phyloP scores from a whole-genome alignment of 257 asterid species.

The Solanum appendiculatum region DNA sequence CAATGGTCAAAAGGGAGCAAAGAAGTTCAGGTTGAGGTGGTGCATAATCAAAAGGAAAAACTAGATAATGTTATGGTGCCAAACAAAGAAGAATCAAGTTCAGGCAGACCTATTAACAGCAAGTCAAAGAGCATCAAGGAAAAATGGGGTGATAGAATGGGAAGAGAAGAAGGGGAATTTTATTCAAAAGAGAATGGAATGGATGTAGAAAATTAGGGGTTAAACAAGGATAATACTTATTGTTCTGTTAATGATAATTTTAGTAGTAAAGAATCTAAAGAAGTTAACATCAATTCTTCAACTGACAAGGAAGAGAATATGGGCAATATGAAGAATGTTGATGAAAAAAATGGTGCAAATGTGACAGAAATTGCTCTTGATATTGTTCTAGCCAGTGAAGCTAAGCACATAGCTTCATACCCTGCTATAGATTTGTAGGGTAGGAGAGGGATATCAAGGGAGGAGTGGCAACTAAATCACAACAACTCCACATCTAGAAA shows the following conservation, averaged over 20 bases:
- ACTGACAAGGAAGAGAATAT: no score
- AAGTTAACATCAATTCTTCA: background rate
- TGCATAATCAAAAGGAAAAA: background rate
- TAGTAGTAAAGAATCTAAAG: background rate
- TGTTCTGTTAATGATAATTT: background rate
- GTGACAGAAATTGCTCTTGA: no score
- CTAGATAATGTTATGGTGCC: background rate
- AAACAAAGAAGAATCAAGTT: background rate
- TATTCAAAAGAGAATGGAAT: background rate
- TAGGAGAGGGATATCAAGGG: no score
- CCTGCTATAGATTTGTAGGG: background rate
- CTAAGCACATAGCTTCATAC: background rate
- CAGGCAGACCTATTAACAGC: no score
- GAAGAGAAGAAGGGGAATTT: background rate
- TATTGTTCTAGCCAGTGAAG: background rate
- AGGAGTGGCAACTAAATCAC: background rate
- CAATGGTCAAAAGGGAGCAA: background rate
- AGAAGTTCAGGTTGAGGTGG: background rate
- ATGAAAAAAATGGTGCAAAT: no score
- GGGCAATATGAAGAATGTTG: no score
- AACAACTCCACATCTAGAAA: background rate
- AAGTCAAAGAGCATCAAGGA: background rate
- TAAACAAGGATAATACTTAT: background rate
- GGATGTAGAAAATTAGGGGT: background rate
- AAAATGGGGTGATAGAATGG: background rate